Conservation (phyloP, 2,329 filamentous ascomycete species). For the Dactylonectria macrodidyma region DNA sequence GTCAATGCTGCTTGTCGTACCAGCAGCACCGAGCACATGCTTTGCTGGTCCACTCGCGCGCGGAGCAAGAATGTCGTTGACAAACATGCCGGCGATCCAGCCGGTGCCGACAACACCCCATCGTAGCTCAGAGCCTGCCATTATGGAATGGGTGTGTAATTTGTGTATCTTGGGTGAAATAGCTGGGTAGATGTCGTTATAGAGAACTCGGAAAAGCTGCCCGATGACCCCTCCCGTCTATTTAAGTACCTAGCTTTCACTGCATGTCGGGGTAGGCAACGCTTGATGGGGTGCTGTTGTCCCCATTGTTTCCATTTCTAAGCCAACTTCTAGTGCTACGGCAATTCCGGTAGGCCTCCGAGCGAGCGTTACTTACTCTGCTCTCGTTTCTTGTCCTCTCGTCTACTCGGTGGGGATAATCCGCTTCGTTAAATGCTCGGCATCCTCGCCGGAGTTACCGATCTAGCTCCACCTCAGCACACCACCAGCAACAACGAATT, state of each 20-base stretch:
- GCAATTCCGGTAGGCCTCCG: not conserved
- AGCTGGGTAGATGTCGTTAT: not conserved
- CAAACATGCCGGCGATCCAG: slow-evolving; percentile 27
- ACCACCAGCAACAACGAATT: not conserved
- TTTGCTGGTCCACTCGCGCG: slow-evolving; percentile 13
- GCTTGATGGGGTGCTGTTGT: no score
- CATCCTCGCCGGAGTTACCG: slow-evolving; percentile 15
- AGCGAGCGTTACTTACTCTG: not conserved
- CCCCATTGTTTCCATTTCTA: no score
- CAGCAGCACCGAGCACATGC: slow-evolving; percentile 17
- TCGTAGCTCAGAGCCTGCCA: slow-evolving; percentile 17
- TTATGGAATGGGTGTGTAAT: not conserved
- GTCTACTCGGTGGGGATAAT: no score
- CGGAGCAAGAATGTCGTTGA: slow-evolving; percentile 21
- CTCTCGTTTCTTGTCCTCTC: no score
- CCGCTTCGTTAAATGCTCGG: not conserved
- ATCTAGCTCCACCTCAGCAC: not conserved
- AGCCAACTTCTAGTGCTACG: not conserved
- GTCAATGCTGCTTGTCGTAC: slow-evolving; percentile 16
- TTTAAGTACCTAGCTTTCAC: not conserved
- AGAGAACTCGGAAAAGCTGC: not conserved
- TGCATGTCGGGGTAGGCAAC: no score
- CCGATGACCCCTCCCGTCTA: no score
- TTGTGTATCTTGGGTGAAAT: not conserved
- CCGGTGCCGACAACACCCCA: slow-evolving; percentile 25